Conservation (phyloP, 768 basidiomycete genomes). For the Boletus rubropictus region DNA sequence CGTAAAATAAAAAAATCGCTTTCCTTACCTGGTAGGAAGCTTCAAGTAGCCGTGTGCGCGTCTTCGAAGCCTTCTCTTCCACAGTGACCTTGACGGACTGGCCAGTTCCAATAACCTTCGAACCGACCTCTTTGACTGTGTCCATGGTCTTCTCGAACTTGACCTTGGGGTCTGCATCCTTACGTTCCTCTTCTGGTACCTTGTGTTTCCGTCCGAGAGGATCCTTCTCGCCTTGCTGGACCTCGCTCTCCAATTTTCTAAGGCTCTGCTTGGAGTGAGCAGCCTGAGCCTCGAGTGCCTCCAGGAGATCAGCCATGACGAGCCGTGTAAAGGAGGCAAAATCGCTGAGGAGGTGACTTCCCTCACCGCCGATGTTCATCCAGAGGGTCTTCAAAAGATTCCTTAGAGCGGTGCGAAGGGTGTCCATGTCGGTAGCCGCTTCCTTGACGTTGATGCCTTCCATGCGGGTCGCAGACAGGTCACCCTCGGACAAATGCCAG, state of each 20-base stretch:
- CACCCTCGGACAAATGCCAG: conserved; percentile 57
- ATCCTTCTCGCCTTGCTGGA: conserved; percentile 57
- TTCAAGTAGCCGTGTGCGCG: conserved; percentile 40
- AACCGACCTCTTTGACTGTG: conserved; percentile 51
- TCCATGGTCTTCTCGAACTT: conserved; percentile 68
- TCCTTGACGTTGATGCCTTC: conserved; percentile 38
- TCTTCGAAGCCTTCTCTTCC: conserved; percentile 42
- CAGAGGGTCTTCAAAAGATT: conserved; percentile 49
- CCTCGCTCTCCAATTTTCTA: conserved; percentile 50
- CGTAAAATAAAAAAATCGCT: no score
- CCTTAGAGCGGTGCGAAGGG: conserved; percentile 45
- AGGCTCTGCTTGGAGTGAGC: conserved; percentile 46
- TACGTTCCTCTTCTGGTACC: conserved; percentile 38
- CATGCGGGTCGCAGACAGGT: conserved; percentile 38
- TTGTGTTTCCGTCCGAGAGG: conserved; percentile 49
- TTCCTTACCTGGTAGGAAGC: conserved; percentile 47
- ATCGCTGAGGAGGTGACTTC: conserved; percentile 50
- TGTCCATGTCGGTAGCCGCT: conserved; percentile 44
- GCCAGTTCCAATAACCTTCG: conserved; percentile 47
- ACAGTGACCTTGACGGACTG: conserved; percentile 39
- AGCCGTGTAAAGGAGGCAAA: conserved; percentile 61
- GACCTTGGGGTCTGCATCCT: conserved; percentile 42
- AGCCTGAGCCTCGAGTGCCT: conserved; percentile 50
- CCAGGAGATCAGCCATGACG: conserved; percentile 61
- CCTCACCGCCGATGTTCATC: conserved; percentile 48